Evolutionary conservation across 768 basidiomycete genomes (phyloP).

Genomic region (Tylopilus sp.): DNA sequence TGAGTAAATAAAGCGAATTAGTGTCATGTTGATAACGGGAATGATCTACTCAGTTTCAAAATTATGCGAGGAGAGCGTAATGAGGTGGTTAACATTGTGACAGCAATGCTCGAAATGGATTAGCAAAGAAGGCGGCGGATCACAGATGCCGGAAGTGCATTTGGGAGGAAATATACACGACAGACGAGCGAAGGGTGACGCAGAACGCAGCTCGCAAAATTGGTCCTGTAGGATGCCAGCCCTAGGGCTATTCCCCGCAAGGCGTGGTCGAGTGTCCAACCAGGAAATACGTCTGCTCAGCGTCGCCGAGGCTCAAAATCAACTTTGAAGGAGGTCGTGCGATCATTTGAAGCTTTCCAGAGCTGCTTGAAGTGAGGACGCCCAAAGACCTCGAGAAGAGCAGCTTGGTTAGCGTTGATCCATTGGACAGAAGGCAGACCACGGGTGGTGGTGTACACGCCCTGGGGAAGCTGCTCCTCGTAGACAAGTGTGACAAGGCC

Average conservation of each 20-base stretch:
- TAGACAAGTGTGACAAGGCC: slow-evolving; percentile 69
- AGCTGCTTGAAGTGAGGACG: slow-evolving; percentile 65
- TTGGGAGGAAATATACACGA: slow-evolving; percentile 17
- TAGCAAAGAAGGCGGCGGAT: slow-evolving; percentile 24
- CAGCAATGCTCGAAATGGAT: slow-evolving; percentile 34
- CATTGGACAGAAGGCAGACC: slow-evolving; percentile 76
- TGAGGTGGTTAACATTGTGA: slow-evolving; percentile 39
- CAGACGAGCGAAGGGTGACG: slow-evolving; percentile 8
- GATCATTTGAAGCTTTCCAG: slow-evolving; percentile 70
- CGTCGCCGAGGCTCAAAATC: slow-evolving; percentile 50
- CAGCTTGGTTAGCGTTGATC: slow-evolving; percentile 65
- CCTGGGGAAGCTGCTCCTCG: slow-evolving; percentile 71
- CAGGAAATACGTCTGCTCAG: slow-evolving; percentile 24
- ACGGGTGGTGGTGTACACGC: slow-evolving; percentile 69
- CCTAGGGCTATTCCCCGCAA: slow-evolving; percentile 8
- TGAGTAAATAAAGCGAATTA: slow-evolving; percentile 32
- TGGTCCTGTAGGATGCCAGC: slow-evolving; percentile 16
- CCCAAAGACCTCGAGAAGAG: slow-evolving; percentile 74
- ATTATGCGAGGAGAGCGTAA: slow-evolving; percentile 35
- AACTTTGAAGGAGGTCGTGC: slow-evolving; percentile 68
- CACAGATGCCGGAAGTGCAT: slow-evolving; percentile 24
- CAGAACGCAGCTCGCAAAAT: slow-evolving; percentile 1
- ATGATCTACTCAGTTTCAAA: slow-evolving; percentile 26
- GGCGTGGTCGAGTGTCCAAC: slow-evolving; percentile 4
- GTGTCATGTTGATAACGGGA: slow-evolving; percentile 28